Evolutionary conservation across 208 protist genomes (phyloP).

Genomic region (Crithidia fasciculata): DNA sequence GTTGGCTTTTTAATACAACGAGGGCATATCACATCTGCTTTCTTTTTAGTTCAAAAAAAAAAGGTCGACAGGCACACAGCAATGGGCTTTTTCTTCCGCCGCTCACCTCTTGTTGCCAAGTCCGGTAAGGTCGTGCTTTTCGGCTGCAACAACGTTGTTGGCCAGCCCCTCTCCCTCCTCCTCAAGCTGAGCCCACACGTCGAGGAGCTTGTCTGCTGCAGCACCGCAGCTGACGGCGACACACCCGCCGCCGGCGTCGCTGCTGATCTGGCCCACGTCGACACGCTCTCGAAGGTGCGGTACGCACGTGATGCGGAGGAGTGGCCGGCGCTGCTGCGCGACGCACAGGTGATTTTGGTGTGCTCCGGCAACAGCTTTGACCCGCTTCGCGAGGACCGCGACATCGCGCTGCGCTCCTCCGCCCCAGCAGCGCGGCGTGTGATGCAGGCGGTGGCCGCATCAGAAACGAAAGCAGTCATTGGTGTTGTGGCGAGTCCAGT

Average conservation of each 20-base stretch:
- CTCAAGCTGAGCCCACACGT: slow-evolving; percentile 89
- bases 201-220: slow-evolving; percentile 78
- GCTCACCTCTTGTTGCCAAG: slow-evolving; percentile 9
- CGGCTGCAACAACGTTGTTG: slow-evolving; percentile 91
- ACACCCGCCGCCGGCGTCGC: slow-evolving; percentile 59
- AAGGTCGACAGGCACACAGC: neutral
- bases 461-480: slow-evolving; percentile 77
- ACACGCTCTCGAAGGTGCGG: slow-evolving; percentile 52
- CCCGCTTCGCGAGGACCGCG: slow-evolving; percentile 87
- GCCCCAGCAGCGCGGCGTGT: slow-evolving; percentile 75
- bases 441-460: slow-evolving; percentile 73
- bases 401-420: slow-evolving; percentile 86
- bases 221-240: slow-evolving; percentile 36
- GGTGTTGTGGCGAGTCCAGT: slow-evolving; percentile 93
- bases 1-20: too few species aligned
- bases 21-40: too few species aligned
- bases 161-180: slow-evolving; percentile 93
- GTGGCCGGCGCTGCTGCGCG: slow-evolving; percentile 68
- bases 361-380: slow-evolving; percentile 90
- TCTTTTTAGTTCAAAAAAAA: neutral
- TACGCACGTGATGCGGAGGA: slow-evolving; percentile 46
- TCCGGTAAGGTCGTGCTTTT: slow-evolving; percentile 89
- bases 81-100: slow-evolving; percentile 47
- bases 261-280: slow-evolving; percentile 83
- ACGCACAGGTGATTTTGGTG: slow-evolving; percentile 88